Conservation (phyloP, 2,329 filamentous ascomycete genomes). For the Monilinia polystroma region DNA sequence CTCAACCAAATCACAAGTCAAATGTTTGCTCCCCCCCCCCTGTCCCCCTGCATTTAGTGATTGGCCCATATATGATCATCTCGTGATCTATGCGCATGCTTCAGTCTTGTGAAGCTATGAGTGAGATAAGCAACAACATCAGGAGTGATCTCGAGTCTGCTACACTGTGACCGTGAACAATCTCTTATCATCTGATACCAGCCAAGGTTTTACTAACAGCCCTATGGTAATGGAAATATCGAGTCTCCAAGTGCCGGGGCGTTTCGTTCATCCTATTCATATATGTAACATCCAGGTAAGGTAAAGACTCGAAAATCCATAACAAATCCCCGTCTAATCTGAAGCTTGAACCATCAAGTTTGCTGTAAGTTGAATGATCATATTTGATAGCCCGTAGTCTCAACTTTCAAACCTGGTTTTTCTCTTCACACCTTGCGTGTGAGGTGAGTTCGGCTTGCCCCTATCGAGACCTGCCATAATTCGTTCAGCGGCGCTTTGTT, state of each 20-base stretch:
- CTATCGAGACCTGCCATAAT: constrained; percentile 41
- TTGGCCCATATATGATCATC: constrained; percentile 3
- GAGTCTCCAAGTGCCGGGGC: background rate
- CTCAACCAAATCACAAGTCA: too few species aligned
- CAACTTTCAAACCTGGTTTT: constrained; percentile 41
- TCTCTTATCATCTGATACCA: background rate
- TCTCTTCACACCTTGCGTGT: constrained; percentile 38
- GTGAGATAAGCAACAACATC: background rate
- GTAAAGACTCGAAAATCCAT: background rate
- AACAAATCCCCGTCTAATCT: background rate
- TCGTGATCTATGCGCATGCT: constrained; percentile 29
- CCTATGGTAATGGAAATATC: background rate
- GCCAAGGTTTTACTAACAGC: background rate
- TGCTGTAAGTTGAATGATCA: background rate
- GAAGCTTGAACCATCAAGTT: background rate
- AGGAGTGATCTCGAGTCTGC: constrained; percentile 1
- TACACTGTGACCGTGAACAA: background rate
- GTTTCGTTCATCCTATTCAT: background rate
- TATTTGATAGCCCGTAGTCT: constrained; percentile 20
- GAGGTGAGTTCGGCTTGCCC: constrained; percentile 37
- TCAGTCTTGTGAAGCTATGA: constrained; percentile 12
- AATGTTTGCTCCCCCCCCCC: too few species aligned
- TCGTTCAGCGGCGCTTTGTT: constrained; percentile 40
- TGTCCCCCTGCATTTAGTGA: background rate
- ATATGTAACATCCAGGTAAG: background rate